These are phyloP conservation scores for Nicotiana tabacum DNA, from an alignment of 257 asterid species.

Conservation along the genomic window DNA sequence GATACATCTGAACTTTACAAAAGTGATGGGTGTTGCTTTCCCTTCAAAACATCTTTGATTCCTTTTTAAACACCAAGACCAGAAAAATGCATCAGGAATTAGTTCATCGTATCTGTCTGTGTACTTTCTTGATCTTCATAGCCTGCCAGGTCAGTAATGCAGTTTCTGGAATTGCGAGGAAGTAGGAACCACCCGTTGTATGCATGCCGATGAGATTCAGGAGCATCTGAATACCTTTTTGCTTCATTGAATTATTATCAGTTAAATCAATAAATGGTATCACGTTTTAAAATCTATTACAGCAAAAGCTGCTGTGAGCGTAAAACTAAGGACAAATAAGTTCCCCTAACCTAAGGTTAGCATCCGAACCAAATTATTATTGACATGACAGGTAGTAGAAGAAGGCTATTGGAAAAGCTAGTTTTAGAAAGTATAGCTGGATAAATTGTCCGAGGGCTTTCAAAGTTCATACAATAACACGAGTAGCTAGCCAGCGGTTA, in stretches of 20 bases:
- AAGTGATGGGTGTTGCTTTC: neutral
- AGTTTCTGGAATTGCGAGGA: neutral
- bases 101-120: too few species aligned
- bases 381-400: too few species aligned
- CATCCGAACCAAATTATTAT: neutral
- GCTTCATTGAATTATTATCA: neutral
- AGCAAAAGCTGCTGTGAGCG: neutral
- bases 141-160: neutral
- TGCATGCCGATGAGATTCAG: neutral
- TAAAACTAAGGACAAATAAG: neutral
- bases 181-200: neutral
- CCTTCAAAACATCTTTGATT: neutral
- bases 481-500: too few species aligned
- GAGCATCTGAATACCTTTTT: neutral
- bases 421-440: neutral
- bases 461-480: neutral
- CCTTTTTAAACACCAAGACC: neutral
- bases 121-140: neutral
- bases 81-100: neutral
- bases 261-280: neutral
- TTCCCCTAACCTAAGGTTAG: neutral
- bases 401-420: neutral
- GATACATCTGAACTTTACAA: neutral
- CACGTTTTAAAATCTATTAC: neutral
- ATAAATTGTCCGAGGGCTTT: neutral